Evolutionary conservation across 305 asterid genomes (phyloP).

Genomic region (Withania somnifera): DNA sequence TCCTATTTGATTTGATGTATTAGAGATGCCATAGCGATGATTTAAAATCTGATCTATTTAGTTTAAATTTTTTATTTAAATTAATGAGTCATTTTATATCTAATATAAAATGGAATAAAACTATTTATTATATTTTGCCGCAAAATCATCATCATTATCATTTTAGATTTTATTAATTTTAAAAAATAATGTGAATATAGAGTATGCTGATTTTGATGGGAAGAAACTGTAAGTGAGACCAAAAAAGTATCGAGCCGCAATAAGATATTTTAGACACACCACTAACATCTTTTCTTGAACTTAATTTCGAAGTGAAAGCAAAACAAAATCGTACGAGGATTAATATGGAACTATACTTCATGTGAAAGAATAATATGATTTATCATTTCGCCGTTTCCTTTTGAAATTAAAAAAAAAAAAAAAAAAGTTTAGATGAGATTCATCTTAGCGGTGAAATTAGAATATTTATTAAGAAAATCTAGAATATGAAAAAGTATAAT

Average conservation of each 20-base stretch:
- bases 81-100: too few relatives aligned
- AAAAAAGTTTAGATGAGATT: not conserved
- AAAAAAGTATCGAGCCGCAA: not conserved
- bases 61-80: too few relatives aligned
- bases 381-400: not conserved
- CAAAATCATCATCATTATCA: not conserved
- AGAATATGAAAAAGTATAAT: not conserved
- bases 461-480: not conserved
- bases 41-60: too few relatives aligned
- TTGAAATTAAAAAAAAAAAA: not conserved
- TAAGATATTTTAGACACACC: not conserved
- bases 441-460: fast-evolving
- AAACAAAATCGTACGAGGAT: not conserved
- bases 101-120: too few relatives aligned
- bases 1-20: too few relatives aligned
- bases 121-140: not conserved
- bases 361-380: not conserved
- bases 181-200: not conserved
- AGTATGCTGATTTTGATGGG: not conserved
- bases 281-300: not conserved
- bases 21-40: too few relatives aligned
- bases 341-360: not conserved
- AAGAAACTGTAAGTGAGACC: not conserved
- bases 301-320: not conserved
- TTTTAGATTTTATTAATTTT: not conserved